phyloP scores from a whole-genome alignment of 164 flowering plant species.

The Vitis cinerea region DNA sequence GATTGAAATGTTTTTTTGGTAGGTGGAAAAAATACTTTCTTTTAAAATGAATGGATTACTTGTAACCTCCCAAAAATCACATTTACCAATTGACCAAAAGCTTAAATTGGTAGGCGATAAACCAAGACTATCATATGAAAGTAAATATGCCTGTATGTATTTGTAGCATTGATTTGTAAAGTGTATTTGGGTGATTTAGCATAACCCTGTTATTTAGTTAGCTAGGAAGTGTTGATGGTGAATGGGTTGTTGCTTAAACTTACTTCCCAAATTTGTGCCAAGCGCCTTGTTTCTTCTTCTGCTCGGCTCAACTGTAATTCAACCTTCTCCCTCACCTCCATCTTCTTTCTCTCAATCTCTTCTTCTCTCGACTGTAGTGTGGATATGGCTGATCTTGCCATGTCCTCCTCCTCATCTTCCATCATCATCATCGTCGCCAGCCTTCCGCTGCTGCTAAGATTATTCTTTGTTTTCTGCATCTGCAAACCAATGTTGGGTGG shows the following conservation, averaged over 20 bases:
- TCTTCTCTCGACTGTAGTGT: conserved; percentile 44
- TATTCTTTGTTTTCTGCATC: conserved; percentile 31
- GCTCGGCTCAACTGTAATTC: conserved; percentile 41
- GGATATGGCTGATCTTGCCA: conserved; percentile 35
- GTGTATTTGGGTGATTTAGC: no score
- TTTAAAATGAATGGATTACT: no score
- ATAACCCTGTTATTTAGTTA: background rate
- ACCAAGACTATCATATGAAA: no score
- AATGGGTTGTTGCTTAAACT: conserved; percentile 7
- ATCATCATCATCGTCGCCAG: conserved; percentile 21
- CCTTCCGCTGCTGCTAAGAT: conserved; percentile 23
- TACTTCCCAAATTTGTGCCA: conserved; percentile 44
- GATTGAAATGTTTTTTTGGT: no score
- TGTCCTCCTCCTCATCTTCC: conserved; percentile 32
- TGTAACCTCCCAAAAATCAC: no score
- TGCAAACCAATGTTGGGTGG: background rate
- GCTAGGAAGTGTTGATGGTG: background rate
- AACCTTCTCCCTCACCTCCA: conserved; percentile 42
- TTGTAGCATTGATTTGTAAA: no score
- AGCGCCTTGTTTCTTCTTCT: conserved; percentile 49
- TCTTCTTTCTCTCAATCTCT: conserved; percentile 51
- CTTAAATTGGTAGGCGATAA: no score
- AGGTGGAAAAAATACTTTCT: no score
- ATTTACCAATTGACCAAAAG: no score
- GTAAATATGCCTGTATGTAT: no score